Evolutionary conservation across 2,329 filamentous ascomycete species (phyloP).

Genomic region (Trichoderma atroviride): DNA sequence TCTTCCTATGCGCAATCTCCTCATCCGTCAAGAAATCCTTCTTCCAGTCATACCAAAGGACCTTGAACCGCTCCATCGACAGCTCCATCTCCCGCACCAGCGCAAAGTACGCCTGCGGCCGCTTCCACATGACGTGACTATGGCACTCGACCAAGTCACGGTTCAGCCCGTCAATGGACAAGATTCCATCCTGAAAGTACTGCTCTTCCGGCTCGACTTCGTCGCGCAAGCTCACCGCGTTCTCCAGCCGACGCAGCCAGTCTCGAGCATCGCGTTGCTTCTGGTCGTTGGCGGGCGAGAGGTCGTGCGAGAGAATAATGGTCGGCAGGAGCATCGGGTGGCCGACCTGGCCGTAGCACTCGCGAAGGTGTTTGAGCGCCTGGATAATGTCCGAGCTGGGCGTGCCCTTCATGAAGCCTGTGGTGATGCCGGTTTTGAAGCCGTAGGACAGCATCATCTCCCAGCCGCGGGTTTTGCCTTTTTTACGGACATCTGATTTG

Average conservation of each 20-base stretch:
- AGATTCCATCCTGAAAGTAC: constrained; percentile 55
- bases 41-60: constrained; percentile 31
- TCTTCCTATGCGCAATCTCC: constrained; percentile 36
- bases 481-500: constrained; percentile 68
- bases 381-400: constrained; percentile 56
- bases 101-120: constrained; percentile 62
- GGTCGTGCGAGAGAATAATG: constrained; percentile 61
- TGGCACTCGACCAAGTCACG: constrained; percentile 66
- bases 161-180: constrained; percentile 63
- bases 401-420: constrained; percentile 65
- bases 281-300: constrained; percentile 58
- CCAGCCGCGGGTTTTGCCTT: constrained; percentile 65
- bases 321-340: constrained; percentile 63
- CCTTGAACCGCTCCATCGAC: constrained; percentile 51
- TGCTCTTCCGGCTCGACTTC: constrained; percentile 60
- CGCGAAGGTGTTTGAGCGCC: constrained; percentile 53
- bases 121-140: constrained; percentile 63
- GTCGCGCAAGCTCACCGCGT: constrained; percentile 62
- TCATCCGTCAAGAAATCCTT: constrained; percentile 31
- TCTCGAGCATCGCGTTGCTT: constrained; percentile 65
- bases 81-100: constrained; percentile 53
- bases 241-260: constrained; percentile 63
- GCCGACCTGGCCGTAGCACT: constrained; percentile 52
- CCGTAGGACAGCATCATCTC: constrained; percentile 64
- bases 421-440: constrained; percentile 58